Evolutionary conservation across 2,329 filamentous ascomycete species (phyloP).

Genomic region (Botryotinia convoluta): DNA sequence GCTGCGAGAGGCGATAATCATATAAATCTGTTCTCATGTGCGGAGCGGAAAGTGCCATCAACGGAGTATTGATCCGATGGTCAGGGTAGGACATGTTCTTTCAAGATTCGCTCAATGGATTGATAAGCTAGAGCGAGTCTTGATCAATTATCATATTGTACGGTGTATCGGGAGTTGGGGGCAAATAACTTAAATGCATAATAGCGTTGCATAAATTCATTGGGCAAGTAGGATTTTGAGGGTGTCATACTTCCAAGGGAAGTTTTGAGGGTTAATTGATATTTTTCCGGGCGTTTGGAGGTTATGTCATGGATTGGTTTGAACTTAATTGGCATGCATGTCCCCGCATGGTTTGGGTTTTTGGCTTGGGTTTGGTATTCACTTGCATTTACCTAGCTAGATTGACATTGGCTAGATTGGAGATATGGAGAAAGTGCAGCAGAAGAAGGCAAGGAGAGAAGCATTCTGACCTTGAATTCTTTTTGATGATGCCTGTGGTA

Average conservation of each 20-base stretch:
- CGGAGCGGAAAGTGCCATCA: constrained; percentile 40
- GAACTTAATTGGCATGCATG: constrained; percentile 10
- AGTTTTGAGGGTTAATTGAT: background rate
- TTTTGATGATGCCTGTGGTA: background rate
- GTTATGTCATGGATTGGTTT: constrained; percentile 3
- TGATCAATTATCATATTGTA: constrained; percentile 19
- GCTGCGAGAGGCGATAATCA: constrained; percentile 84
- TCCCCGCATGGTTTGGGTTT: background rate
- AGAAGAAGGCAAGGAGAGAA: background rate
- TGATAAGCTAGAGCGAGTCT: constrained; percentile 7
- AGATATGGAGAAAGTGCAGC: background rate
- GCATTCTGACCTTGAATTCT: background rate
- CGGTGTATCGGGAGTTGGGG: constrained; percentile 17
- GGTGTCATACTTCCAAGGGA: background rate
- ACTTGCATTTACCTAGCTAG: constrained; percentile 9
- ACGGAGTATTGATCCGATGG: constrained; percentile 11
- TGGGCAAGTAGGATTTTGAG: background rate
- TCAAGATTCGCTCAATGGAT: background rate
- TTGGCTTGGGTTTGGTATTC: background rate
- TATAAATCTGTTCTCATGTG: constrained; percentile 82
- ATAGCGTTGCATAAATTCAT: constrained; percentile 3
- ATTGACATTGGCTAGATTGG: constrained; percentile 13
- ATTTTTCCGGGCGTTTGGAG: background rate
- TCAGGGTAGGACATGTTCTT: background rate
- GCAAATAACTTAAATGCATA: constrained; percentile 1